Conservation (phyloP, 2,329 filamentous ascomycete species). For the Nemania abortiva region DNA sequence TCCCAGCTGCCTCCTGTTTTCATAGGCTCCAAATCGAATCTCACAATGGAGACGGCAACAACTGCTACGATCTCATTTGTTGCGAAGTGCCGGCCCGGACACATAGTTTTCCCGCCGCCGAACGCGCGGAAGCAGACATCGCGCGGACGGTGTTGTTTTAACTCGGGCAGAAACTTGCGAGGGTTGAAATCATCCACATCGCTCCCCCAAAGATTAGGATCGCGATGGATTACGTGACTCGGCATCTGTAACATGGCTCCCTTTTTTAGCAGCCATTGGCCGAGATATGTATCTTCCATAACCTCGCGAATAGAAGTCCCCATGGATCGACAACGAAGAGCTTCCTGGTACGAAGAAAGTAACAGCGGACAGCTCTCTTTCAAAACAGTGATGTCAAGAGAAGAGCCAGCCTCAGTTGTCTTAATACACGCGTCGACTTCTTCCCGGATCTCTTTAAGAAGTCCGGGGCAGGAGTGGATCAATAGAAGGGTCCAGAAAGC, state of each 20-base stretch:
- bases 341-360: constrained; percentile 57
- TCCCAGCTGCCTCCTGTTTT: not conserved
- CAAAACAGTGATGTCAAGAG: constrained; percentile 49
- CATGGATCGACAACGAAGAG: constrained; percentile 54
- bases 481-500: constrained; percentile 58
- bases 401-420: constrained; percentile 32
- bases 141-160: constrained; percentile 33
- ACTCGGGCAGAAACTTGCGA: constrained; percentile 17
- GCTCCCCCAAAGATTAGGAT: constrained; percentile 42
- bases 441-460: constrained; percentile 51
- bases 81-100: not conserved
- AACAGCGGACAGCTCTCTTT: constrained; percentile 55
- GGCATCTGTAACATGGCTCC: constrained; percentile 49
- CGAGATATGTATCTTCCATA: constrained; percentile 48
- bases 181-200: constrained; percentile 44
- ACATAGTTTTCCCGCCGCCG: not conserved
- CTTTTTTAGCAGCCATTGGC: constrained; percentile 47
- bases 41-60: not conserved
- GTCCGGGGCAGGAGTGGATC: constrained; percentile 48
- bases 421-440: constrained; percentile 45
- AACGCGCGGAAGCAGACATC: not conserved
- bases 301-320: constrained; percentile 52
- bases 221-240: constrained; percentile 46
- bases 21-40: not conserved
- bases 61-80: not conserved